Percentiles rank a stretch among this genome's conserved stretches.
phyloP scores from a whole-genome alignment of 2,329 filamentous ascomycete species.

The Penicillium sp. region DNA sequence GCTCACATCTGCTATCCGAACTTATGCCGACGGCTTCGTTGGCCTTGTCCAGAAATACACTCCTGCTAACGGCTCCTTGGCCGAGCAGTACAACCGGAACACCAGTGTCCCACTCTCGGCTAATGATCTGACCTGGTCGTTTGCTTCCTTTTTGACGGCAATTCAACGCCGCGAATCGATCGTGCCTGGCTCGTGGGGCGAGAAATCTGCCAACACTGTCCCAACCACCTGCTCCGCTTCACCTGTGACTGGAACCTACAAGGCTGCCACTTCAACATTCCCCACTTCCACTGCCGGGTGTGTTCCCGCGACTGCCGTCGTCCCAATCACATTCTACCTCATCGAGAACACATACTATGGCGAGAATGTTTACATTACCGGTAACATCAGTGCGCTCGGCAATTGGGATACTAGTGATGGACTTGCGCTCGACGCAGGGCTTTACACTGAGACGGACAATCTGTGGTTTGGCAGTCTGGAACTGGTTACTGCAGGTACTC shows the following conservation, averaged over 20 bases:
- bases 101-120: background rate
- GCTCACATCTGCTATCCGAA: slow-evolving; percentile 43
- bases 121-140: background rate
- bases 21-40: slow-evolving; percentile 47
- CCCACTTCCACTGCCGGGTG: background rate
- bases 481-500: slow-evolving; percentile 1
- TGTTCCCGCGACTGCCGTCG: background rate
- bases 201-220: background rate
- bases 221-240: slow-evolving; percentile 3
- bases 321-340: slow-evolving; percentile 3
- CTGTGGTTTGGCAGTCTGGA: slow-evolving; percentile 8
- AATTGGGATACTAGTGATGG: slow-evolving; percentile 3
- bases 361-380: slow-evolving; percentile 4
- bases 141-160: background rate
- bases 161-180: slow-evolving; percentile 12
- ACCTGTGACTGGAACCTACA: slow-evolving; percentile 4
- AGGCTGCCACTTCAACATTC: slow-evolving; percentile 1
- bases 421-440: background rate
- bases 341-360: slow-evolving; percentile 8
- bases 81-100: background rate
- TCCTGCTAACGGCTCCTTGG: background rate
- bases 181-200: slow-evolving; percentile 23
- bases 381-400: slow-evolving; percentile 5
- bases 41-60: background rate
- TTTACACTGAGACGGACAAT: slow-evolving; percentile 4